These are phyloP conservation scores for Xylaria sp. DNA, from an alignment of 2,329 filamentous ascomycete genomes.

Conservation along the genomic window DNA sequence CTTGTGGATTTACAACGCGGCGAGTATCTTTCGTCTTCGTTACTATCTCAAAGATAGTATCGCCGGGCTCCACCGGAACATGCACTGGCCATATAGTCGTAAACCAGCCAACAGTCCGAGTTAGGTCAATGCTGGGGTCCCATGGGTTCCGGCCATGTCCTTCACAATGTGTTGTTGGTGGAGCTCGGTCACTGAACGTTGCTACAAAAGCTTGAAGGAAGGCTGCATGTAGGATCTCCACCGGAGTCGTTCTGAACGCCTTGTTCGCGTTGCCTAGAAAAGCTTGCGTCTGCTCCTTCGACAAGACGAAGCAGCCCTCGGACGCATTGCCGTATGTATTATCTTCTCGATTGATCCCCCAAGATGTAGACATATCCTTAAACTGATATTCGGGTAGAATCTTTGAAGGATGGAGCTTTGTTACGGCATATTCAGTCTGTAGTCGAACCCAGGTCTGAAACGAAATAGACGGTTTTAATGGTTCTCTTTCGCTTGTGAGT, in stretches of 20 bases:
- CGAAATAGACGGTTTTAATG: neutral
- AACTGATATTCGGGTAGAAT: neutral
- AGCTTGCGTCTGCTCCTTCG: neutral
- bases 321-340: neutral
- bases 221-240: conserved; percentile 47
- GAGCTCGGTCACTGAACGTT: conserved; percentile 43
- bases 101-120: conserved; percentile 53
- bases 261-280: conserved; percentile 12
- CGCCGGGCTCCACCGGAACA: neutral
- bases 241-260: conserved; percentile 42
- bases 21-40: conserved; percentile 11
- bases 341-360: neutral
- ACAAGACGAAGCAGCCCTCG: conserved; percentile 3
- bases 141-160: conserved; percentile 50
- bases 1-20: neutral
- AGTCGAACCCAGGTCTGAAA: conserved; percentile 17
- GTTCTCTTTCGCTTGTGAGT: neutral
- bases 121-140: conserved; percentile 42
- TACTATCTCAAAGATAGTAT: conserved; percentile 13
- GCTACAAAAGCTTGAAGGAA: conserved; percentile 9
- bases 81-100: conserved; percentile 48
- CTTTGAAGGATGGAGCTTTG: neutral
- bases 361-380: neutral
- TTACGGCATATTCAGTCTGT: conserved; percentile 14
- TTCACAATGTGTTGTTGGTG: conserved; percentile 48